These are phyloP conservation scores for Trichophyton schoenleinii DNA, from an alignment of 2,329 filamentous ascomycete genomes.

Conservation along the genomic window DNA sequence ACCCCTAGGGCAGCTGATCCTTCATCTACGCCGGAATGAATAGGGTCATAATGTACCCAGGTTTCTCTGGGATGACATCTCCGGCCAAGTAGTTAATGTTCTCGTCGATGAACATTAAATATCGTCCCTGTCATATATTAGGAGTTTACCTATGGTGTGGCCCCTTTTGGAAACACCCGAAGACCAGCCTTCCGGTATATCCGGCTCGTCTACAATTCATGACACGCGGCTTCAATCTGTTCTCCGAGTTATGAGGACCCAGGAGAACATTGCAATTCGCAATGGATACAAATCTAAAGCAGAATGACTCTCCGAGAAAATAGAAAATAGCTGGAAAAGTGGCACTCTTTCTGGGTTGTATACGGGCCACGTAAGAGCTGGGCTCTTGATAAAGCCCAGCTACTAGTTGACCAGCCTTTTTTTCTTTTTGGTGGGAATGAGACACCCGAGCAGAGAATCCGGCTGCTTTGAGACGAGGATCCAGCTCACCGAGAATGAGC, in stretches of 20 bases:
- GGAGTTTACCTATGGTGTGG: slow-evolving; percentile 30
- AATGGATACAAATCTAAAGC: slow-evolving; percentile 6
- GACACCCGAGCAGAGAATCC: slow-evolving; percentile 1
- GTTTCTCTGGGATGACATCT: slow-evolving; percentile 29
- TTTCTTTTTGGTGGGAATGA: not conserved
- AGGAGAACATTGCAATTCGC: slow-evolving; percentile 10
- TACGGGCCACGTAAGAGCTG: slow-evolving; percentile 15
- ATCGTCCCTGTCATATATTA: slow-evolving; percentile 31
- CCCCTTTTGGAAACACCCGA: slow-evolving; percentile 21
- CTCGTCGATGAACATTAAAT: slow-evolving; percentile 25
- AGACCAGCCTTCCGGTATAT: slow-evolving; percentile 13
- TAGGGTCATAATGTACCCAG: slow-evolving; percentile 24
- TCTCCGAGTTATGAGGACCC: slow-evolving; percentile 11
- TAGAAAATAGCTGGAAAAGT: slow-evolving; percentile 16
- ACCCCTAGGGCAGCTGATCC: slow-evolving; percentile 8
- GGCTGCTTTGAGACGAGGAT: slow-evolving; percentile 1
- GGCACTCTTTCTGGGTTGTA: slow-evolving; percentile 15
- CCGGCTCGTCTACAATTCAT: slow-evolving; percentile 10
- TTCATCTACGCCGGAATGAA: slow-evolving; percentile 8
- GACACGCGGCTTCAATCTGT: slow-evolving; percentile 12
- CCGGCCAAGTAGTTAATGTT: slow-evolving; percentile 26
- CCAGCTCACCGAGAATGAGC: not conserved
- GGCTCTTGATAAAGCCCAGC: slow-evolving; percentile 14
- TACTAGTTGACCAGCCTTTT: not conserved
- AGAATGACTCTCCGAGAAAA: slow-evolving; percentile 13